These are phyloP conservation scores for Clarkia xantiana DNA, from an alignment of 345 rosid species.

Conservation along the genomic window DNA sequence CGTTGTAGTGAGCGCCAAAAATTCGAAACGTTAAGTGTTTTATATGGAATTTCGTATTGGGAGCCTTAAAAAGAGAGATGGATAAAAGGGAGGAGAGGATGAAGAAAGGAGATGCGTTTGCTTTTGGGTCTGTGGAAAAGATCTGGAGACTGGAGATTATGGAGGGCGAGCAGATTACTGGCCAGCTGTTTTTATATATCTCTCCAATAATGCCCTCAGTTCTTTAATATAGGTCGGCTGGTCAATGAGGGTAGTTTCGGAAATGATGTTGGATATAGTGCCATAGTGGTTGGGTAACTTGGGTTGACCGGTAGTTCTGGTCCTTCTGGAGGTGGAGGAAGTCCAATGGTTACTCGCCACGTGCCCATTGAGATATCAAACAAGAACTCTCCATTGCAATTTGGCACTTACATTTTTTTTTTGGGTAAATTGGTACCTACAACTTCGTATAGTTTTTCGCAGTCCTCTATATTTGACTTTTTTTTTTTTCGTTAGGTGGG, in stretches of 20 bases:
- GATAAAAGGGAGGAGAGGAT: not conserved
- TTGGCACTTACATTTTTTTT: too few relatives aligned
- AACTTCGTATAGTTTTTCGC: too few relatives aligned
- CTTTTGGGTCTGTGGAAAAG: not conserved
- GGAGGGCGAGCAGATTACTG: constrained; percentile 5
- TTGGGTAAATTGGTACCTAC: too few relatives aligned
- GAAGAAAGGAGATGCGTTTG: constrained; percentile 1
- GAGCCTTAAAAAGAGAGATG: constrained; percentile 10
- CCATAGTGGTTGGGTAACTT: too few relatives aligned
- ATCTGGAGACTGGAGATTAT: constrained; percentile 8
- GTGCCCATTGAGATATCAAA: too few relatives aligned
- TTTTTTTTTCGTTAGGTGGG: too few relatives aligned
- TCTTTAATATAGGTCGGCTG: too few relatives aligned
- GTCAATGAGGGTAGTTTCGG: constrained; percentile 1
- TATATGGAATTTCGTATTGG: constrained; percentile 11
- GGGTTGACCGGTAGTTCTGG: too few relatives aligned
- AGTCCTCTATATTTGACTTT: not conserved
- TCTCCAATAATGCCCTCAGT: constrained; percentile 4
- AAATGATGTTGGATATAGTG: not conserved
- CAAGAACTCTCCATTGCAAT: too few relatives aligned
- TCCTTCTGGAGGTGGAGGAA: too few relatives aligned
- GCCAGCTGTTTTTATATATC: not conserved
- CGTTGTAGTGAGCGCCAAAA: constrained; percentile 9
- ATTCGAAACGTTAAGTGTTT: constrained; percentile 11
- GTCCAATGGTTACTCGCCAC: too few relatives aligned